Conservation (phyloP, 2,329 filamentous ascomycete genomes). For the Colletotrichum sp. region DNA sequence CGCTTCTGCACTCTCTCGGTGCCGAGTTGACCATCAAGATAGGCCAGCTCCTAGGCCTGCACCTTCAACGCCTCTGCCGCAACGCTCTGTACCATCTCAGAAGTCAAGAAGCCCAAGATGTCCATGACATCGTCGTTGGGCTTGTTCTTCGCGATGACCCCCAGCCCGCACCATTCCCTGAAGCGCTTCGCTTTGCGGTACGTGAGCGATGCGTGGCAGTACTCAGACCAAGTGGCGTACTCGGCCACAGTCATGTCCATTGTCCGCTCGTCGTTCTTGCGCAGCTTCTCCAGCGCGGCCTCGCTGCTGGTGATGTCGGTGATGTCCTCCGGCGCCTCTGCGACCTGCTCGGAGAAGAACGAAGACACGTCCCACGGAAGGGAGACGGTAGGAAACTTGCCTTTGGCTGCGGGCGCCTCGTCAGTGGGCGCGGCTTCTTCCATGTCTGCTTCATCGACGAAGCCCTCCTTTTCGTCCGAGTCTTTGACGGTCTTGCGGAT, state of each 20-base stretch:
- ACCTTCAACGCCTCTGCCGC: conserved; percentile 14
- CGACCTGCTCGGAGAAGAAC: conserved; percentile 13
- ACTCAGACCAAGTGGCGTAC: conserved; percentile 26
- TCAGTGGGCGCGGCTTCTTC: background rate
- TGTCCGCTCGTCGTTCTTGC: conserved; percentile 20
- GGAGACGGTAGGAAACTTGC: conserved; percentile 1
- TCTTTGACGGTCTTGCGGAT: conserved; percentile 25
- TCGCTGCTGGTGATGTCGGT: background rate
- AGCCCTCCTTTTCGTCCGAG: conserved; percentile 17
- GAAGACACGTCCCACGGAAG: conserved; percentile 19
- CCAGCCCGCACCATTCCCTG: conserved; percentile 24
- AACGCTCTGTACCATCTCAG: conserved; percentile 24
- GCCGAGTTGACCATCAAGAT: background rate
- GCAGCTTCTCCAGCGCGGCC: conserved; percentile 20
- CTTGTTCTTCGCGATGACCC: conserved; percentile 21
- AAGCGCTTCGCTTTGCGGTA: conserved; percentile 25
- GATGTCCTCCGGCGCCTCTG: conserved; percentile 5
- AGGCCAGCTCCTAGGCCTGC: background rate
- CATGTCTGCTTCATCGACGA: conserved; percentile 14
- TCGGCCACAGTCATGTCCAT: conserved; percentile 23
- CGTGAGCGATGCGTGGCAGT: conserved; percentile 24
- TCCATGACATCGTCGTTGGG: conserved; percentile 23
- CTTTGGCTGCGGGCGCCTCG: background rate
- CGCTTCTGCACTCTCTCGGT: background rate
- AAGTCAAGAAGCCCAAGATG: conserved; percentile 24